Evolutionary conservation across 1,284 basidiomycete genomes (phyloP).

Genomic region (Anthracocystis panici-leucophaei): DNA sequence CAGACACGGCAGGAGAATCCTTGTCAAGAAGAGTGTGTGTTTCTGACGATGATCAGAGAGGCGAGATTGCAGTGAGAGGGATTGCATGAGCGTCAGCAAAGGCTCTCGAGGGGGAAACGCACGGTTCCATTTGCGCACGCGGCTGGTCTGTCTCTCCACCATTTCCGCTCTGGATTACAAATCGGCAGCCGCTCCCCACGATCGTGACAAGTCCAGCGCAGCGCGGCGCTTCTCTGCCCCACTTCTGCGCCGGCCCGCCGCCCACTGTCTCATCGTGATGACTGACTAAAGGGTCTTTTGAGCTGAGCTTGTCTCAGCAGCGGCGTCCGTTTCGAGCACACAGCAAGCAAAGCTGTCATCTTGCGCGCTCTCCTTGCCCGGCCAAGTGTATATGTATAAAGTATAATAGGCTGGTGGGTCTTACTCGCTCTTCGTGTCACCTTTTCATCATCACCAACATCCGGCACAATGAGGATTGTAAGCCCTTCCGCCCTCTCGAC

Average conservation of each 20-base stretch:
- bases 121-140: constrained; percentile 8
- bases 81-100: too few relatives aligned
- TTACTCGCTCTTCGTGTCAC: not conserved
- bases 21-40: too few relatives aligned
- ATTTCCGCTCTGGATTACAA: constrained; percentile 31
- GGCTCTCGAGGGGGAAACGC: not conserved
- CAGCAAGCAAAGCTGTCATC: not conserved
- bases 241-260: constrained; percentile 3
- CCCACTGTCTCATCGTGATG: not conserved
- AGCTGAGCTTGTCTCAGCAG: constrained; percentile 11
- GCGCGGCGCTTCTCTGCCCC: constrained; percentile 2
- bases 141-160: constrained; percentile 8
- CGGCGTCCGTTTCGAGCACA: constrained; percentile 1
- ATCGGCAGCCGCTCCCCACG: constrained; percentile 24
- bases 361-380: constrained; percentile 3
- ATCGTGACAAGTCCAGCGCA: constrained; percentile 23
- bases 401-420: constrained; percentile 2
- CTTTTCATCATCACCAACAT: not conserved
- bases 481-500: constrained; percentile 12
- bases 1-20: too few relatives aligned
- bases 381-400: not conserved
- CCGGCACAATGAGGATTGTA: constrained; percentile 25
- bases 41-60: too few relatives aligned
- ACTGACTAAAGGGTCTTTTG: not conserved
- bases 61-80: too few relatives aligned